These are phyloP conservation scores for Metroxylon sagu DNA, from an alignment of 176 grass and related monocot species.

Conservation along the genomic window DNA sequence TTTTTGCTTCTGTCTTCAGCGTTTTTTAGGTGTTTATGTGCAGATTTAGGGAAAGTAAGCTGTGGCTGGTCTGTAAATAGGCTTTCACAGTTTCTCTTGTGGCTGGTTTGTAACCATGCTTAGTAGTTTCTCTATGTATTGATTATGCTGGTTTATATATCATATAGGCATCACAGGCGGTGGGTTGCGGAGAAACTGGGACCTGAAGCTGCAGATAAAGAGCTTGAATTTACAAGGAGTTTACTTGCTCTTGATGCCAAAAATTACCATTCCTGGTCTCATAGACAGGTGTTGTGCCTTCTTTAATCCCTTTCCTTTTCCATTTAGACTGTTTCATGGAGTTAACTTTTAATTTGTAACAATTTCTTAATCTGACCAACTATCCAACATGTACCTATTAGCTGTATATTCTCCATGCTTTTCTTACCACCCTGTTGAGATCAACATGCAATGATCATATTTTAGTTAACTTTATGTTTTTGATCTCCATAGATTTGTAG, in stretches of 20 bases:
- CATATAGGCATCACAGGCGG: conserved; percentile 78
- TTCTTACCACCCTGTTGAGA: neutral
- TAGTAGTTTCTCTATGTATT: neutral
- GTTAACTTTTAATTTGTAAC: too few species aligned
- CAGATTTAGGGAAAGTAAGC: neutral
- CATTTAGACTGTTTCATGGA: too few species aligned
- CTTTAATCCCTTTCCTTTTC: neutral
- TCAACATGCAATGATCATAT: too few species aligned
- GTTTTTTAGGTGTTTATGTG: neutral
- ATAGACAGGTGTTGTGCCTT: conserved; percentile 58
- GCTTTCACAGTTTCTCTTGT: too few species aligned
- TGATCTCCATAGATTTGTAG: too few species aligned
- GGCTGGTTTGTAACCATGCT: neutral
- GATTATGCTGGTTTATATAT: neutral
- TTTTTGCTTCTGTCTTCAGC: neutral
- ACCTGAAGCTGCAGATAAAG: conserved; percentile 49
- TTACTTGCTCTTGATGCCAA: conserved; percentile 65
- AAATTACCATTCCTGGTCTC: conserved; percentile 98
- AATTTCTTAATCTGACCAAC: too few species aligned
- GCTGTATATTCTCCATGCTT: neutral
- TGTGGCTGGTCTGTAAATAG: neutral
- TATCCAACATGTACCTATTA: too few species aligned
- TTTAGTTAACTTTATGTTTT: too few species aligned
- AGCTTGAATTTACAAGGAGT: conserved; percentile 67
- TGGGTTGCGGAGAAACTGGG: conserved; percentile 96